Conservation (phyloP, 2,329 filamentous ascomycete genomes). For the Karstenula rhodostoma region DNA sequence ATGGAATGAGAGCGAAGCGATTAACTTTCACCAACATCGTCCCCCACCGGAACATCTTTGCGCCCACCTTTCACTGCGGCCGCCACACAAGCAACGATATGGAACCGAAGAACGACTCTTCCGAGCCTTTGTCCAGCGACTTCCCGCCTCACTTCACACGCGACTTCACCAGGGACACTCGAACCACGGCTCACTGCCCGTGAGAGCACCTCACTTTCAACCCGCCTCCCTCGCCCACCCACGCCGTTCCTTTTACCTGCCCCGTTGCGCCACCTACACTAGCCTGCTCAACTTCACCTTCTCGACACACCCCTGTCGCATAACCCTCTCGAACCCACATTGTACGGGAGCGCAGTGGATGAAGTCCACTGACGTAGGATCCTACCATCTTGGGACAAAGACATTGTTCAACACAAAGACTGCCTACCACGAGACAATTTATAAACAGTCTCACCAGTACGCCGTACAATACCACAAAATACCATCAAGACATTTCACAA, state of each 20-base stretch:
- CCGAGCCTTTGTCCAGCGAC: constrained; percentile 48
- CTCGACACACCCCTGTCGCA: neutral
- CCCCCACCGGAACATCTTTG: neutral
- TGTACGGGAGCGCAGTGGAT: neutral
- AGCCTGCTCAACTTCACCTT: neutral
- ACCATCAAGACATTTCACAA: constrained; percentile 18
- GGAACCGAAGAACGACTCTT: constrained; percentile 46
- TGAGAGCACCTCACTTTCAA: neutral
- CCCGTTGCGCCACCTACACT: neutral
- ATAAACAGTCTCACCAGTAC: constrained; percentile 8
- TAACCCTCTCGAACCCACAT: neutral
- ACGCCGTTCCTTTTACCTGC: neutral
- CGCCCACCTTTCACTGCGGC: constrained; percentile 1
- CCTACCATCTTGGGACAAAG: constrained; percentile 1
- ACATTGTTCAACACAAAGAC: constrained; percentile 3
- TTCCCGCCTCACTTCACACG: constrained; percentile 42
- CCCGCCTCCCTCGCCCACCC: neutral
- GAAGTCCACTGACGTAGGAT: neutral
- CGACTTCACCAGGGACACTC: constrained; percentile 17
- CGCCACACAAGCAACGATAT: constrained; percentile 31
- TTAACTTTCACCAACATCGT: constrained; percentile 20
- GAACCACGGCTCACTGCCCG: constrained; percentile 9
- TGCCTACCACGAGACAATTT: neutral
- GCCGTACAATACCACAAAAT: neutral
- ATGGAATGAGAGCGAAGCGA: constrained; percentile 25